Evolutionary conservation across 108 stramenopile genomes (phyloP), one percentile per base, ranked within the genome.

Genomic region (Conticribra guillardii): DNA sequence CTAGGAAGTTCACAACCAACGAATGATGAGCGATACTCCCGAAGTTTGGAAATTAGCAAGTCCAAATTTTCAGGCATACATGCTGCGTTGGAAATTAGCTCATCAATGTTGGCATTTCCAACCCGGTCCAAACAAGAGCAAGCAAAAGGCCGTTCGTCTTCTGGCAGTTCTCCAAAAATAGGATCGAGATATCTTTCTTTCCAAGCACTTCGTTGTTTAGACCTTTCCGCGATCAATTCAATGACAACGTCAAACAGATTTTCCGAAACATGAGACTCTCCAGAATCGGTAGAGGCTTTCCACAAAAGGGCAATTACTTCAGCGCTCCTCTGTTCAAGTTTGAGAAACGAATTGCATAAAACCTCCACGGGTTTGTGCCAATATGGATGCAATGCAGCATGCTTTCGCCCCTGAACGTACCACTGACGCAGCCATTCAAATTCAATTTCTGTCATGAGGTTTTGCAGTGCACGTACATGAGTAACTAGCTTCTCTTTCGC

Each of bases 341-440:
- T 29, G 4, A 45, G 37, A 49, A 34, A 84, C 24, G 30, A 55
- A 1, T 72, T 41, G 21, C 48, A 63, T 17, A 84, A 57, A n/a
- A 54, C 24, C 21, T 60, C 46, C 34, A 84, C 84, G 0, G 80
- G 76, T 37, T 55, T 44, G 30, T 82, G 81, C 83, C 85, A 88
- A 46, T 81, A 84, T 0, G 62, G 62, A 79, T 85, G 87, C 50
- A 86, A 60, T 18, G 54, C 27, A 15, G 81, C 83, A 71, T 90
- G 87, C 58, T 59, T 63, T 53, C 59, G 54, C 11, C 93, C 93
- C 67, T 92, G 93, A 26, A 95, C 69, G 59, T 60, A 84, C 81
- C 87, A 95, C 50, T 95, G 93, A 0, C 87, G 69, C 14, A 95
- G 64, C 93, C 93, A 95, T 33, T 94, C 93, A 59, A 88, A 88